Evolutionary conservation across 164 flowering plant genomes (phyloP).

Genomic region (Vitis cinerea): DNA sequence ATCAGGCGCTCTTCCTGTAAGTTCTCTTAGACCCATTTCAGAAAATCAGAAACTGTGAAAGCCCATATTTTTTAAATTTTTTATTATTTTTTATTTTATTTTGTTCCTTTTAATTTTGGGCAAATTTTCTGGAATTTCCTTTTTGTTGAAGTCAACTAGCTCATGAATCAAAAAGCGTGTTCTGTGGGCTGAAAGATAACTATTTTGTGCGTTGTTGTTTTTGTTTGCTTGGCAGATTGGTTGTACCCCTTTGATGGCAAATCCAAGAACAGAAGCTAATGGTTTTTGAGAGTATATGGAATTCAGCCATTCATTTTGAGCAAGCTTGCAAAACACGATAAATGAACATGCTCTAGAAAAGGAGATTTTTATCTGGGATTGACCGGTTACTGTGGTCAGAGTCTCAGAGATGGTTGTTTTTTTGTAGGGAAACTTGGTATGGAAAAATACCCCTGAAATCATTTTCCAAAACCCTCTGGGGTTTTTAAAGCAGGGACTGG

Average conservation of each 20-base stretch:
- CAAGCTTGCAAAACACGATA: not conserved
- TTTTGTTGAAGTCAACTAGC: not conserved
- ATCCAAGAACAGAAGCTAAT: slow-evolving; percentile 5
- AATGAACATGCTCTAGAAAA: not conserved
- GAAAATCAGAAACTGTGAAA: not conserved
- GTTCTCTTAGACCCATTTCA: slow-evolving; percentile 22
- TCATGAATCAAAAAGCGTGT: not conserved
- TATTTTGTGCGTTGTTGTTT: not conserved
- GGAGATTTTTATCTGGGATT: not conserved
- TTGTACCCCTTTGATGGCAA: not conserved
- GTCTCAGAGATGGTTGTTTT: not conserved
- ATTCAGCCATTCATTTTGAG: not conserved
- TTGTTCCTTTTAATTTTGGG: not conserved
- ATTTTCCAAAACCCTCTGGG: not conserved
- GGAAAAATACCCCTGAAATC: not conserved
- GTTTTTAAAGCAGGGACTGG: slow-evolving; percentile 3
- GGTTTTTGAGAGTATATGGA: not conserved
- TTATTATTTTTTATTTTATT: too few relatives aligned
- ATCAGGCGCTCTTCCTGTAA: slow-evolving; percentile 25
- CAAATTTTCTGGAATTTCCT: not conserved
- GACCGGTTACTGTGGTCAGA: not conserved
- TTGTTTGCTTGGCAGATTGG: slow-evolving; percentile 10
- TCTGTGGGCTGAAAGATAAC: not conserved
- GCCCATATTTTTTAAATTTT: slow-evolving; percentile 11
- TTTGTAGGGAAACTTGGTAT: not conserved